Evolutionary conservation across 805 yeast species (phyloP).

Genomic region (Candida quercuum): DNA sequence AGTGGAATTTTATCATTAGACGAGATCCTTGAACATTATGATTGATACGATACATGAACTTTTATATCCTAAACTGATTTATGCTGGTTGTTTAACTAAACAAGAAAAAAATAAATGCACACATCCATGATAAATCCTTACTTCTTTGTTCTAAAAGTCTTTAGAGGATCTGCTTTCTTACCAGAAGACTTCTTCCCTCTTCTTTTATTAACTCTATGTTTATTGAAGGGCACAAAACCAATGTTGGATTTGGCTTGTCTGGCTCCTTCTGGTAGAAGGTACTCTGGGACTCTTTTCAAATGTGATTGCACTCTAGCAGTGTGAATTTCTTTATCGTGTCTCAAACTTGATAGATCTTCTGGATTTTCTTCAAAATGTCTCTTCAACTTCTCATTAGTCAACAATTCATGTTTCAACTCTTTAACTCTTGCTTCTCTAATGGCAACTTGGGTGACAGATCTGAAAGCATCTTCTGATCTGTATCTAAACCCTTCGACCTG

Average conservation of each 20-base stretch:
- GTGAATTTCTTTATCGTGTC: conserved; percentile 89
- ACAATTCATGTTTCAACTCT: conserved; percentile 81
- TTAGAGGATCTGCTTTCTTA: conserved; percentile 60
- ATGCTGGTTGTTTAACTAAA: no score
- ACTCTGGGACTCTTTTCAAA: conserved; percentile 88
- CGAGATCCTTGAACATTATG: conserved; percentile 29
- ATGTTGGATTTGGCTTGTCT: conserved; percentile 48
- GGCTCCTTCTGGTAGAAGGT: conserved; percentile 77
- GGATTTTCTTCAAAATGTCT: conserved; percentile 97
- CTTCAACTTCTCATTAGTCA: conserved; percentile 84
- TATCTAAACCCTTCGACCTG: conserved; percentile 96
- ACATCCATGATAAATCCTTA: neutral
- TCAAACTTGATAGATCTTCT: conserved; percentile 78
- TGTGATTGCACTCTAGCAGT: conserved; percentile 79
- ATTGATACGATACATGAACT: neutral
- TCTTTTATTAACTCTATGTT: conserved; percentile 41
- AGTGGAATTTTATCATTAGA: conserved; percentile 58
- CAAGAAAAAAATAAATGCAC: no score
- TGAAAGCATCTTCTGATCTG: conserved; percentile 94
- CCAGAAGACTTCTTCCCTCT: conserved; percentile 26
- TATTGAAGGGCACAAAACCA: conserved; percentile 72
- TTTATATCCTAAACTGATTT: no score
- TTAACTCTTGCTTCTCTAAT: conserved; percentile 89
- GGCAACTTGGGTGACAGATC: conserved; percentile 87
- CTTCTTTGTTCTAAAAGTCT: conserved; percentile 38